Percentiles rank a stretch among this genome's conserved stretches.
phyloP scores from a whole-genome alignment of 257 asterid genomes.

The Jasminum sambac region DNA sequence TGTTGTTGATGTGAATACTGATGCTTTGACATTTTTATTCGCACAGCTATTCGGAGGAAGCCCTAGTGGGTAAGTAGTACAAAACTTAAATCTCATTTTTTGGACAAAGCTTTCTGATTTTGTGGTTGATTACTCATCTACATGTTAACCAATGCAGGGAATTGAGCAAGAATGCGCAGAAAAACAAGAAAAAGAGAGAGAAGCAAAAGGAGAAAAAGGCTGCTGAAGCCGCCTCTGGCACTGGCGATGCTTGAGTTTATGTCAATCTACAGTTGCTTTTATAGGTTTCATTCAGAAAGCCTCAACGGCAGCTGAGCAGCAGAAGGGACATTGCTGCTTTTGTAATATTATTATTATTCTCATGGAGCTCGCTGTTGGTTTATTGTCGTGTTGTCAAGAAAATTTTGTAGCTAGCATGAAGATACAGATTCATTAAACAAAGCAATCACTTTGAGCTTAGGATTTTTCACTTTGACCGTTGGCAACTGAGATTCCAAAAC shows the following conservation, averaged over 20 bases:
- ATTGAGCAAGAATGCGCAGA: slow-evolving; percentile 80
- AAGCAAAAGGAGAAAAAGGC: slow-evolving; percentile 83
- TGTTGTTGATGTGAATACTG: slow-evolving; percentile 14
- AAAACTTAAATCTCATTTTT: too few species aligned
- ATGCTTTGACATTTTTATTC: slow-evolving; percentile 22
- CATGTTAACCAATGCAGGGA: slow-evolving; percentile 44
- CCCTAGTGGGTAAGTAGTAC: slow-evolving; percentile 65
- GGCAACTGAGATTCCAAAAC: too few species aligned
- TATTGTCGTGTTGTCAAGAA: neutral
- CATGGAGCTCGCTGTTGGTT: too few species aligned
- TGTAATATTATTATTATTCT: too few species aligned
- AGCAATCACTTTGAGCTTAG: too few species aligned
- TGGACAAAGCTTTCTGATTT: neutral
- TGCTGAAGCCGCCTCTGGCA: slow-evolving; percentile 42
- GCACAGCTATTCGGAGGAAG: slow-evolving; percentile 74
- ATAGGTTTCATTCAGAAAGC: neutral
- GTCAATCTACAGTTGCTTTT: neutral
- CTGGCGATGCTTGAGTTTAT: slow-evolving; percentile 19
- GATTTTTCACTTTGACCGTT: too few species aligned
- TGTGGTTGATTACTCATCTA: slow-evolving; percentile 14
- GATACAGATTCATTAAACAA: neutral
- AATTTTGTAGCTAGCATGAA: slow-evolving; percentile 1
- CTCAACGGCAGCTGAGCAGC: too few species aligned
- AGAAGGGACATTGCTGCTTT: too few species aligned
- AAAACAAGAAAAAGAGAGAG: slow-evolving; percentile 87